Base-by-base conservation (phyloP, 768 basidiomycete genomes). In the Zangia roseola region DNA sequence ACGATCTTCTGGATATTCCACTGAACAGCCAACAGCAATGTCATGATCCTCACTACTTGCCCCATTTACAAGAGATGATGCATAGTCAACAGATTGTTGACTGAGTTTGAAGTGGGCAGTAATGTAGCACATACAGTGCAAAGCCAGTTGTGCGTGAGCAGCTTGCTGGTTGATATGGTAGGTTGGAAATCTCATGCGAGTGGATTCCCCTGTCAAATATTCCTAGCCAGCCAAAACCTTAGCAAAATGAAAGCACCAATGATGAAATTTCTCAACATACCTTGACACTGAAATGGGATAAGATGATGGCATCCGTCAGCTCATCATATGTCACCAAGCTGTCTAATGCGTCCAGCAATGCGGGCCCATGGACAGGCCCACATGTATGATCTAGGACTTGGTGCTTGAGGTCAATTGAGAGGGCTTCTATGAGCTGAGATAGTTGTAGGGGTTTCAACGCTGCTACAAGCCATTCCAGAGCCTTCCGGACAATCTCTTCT, bases 251-350 rank as follows among this genome's bases (percentile, higher is more conserved):
- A 5, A 2, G 16, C 17, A 4, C 4, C 36, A 6, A 21, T 3
- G 1, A 4, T 5, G 8, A 23, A 9, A 25, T 17, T 10, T 7
- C 16, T 2, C 0, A 19, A n/a, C 31, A 30, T 31, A 56, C 54
- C 56, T 56, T 48, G 16, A 56, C 50, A 3, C 53, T 53, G 34
- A 46, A 43, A 16, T 57, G 55, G 5, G 56, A 49, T 4, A 57
- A 10, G 2, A n/a, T 38, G 26, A 57, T 34, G 19, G 49, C 13
- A 3, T 43, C 50, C 3, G 50, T 47, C 3, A 23, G 10, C 25
- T 53, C 42, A 23, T 54, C 3, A 5, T 40, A 30, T 16, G 16
- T 53, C 13, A 52, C 42, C 25, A 53, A 19, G 14, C 42, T 43
- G 6, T 42, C 42, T 2, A 43, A 1, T 1, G 14, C 38, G 10